These are phyloP conservation scores for Hydrangea macrophylla DNA, from an alignment of 148 eudicot species.

Conservation along the genomic window DNA sequence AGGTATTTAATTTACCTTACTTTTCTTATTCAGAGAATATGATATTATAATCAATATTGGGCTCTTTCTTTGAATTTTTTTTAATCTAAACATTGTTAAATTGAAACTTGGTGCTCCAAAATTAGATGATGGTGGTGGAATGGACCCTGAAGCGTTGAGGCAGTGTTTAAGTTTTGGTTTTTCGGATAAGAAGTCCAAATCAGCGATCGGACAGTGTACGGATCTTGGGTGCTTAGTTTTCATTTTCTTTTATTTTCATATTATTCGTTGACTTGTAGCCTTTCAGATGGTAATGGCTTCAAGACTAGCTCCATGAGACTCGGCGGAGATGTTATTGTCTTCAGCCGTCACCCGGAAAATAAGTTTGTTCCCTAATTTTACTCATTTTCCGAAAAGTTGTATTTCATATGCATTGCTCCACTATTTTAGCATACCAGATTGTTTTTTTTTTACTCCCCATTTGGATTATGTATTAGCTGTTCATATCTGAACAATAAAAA, in stretches of 20 bases:
- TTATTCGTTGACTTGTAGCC: slow-evolving; percentile 25
- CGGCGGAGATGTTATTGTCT: slow-evolving; percentile 94
- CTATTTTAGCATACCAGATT: neutral
- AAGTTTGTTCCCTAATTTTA: slow-evolving; percentile 57
- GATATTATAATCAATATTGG: too few relatives aligned
- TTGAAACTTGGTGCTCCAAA: slow-evolving; percentile 26
- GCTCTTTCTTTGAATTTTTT: slow-evolving; percentile 12
- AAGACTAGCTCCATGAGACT: slow-evolving; percentile 99
- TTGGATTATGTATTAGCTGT: too few relatives aligned
- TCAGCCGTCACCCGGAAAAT: slow-evolving; percentile 51
- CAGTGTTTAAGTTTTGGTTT: slow-evolving; percentile 94
- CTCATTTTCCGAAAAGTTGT: neutral
- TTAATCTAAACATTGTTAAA: slow-evolving; percentile 3
- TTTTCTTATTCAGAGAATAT: too few relatives aligned
- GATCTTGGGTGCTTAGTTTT: slow-evolving; percentile 10
- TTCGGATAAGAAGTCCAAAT: slow-evolving; percentile 76
- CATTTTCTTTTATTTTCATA: neutral
- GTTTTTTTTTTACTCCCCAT: neutral
- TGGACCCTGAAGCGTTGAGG: slow-evolving; percentile 84
- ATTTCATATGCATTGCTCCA: neutral
- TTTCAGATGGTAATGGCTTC: slow-evolving; percentile 99
- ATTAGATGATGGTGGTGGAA: slow-evolving; percentile 95
- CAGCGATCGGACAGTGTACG: slow-evolving; percentile 87
- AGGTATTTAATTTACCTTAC: slow-evolving; percentile 41
- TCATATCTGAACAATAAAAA: too few relatives aligned